Evolutionary conservation across 257 asterid genomes (phyloP).

Genomic region (Capsicum pubescens): DNA sequence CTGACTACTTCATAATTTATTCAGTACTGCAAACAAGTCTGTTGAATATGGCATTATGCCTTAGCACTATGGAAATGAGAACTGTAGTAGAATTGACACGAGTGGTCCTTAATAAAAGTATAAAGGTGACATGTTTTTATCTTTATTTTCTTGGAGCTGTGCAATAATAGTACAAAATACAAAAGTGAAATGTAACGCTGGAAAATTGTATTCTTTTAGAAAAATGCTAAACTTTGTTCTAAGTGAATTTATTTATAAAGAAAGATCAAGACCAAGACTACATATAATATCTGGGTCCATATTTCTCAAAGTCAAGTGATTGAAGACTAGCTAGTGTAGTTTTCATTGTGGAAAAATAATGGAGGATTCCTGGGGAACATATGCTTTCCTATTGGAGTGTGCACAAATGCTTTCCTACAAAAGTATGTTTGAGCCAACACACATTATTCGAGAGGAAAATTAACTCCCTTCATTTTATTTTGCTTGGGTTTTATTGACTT

Average conservation of each 20-base stretch:
- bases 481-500: too few species aligned
- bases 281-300: background rate
- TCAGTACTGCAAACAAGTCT: background rate
- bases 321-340: background rate
- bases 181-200: background rate
- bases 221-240: background rate
- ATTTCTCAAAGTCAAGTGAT: background rate
- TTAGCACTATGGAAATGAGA: background rate
- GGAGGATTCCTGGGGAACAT: background rate
- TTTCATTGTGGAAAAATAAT: background rate
- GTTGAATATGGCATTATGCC: background rate
- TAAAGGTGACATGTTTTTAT: background rate
- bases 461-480: too few species aligned
- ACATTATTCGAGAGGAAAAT: too few species aligned
- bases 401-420: background rate
- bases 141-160: background rate
- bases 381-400: background rate
- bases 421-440: background rate
- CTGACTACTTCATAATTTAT: too few species aligned
- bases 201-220: background rate
- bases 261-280: background rate
- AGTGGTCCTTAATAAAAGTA: background rate
- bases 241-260: background rate
- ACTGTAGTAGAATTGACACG: background rate
- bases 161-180: background rate